Evolutionary conservation across 2,329 filamentous ascomycete species (phyloP), one percentile per base, ranked within the genome.

Genomic region (Aureobasidium uvarum): DNA sequence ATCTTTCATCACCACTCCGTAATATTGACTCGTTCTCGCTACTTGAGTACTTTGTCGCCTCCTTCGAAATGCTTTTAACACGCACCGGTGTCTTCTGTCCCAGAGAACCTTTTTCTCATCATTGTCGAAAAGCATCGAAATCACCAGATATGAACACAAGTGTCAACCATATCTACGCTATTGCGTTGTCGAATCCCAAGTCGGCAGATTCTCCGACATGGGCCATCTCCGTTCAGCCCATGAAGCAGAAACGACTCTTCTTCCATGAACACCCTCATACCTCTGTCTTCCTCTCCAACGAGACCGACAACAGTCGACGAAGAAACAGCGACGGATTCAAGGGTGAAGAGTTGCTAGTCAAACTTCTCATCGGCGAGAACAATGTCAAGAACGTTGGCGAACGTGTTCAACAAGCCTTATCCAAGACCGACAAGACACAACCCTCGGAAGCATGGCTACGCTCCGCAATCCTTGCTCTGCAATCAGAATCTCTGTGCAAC

Each of bases 141-240:
- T 33, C 46, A 43, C 36, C 23, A 54, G 60, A 52, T 0, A 45
- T 33, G 13, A 25, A 52, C 13, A 33, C 51, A 23, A 46, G 4
- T 16, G 36, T 43, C 25, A 63, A 63, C 11, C 50, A 63, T 46
- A 11, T 63, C n/a, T 63, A 63, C 46, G 60, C 60, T 2, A 54
- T 63, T 16, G 60, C 60, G 8, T 23, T 63, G 7, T 52, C 60
- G 20, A 45, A 63, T 5, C 36, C 46, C 25, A 28, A 31, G 14
- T 39, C 36, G 20, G 25, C 45, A 31, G 36, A 20, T 11, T 13
- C 25, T 3, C 60, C 60, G 4, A 63, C 36, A 8, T 63, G 60
- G 60, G 60, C 60, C 23, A 63, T 63, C 2, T 54, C 60, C 14
- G 48, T 63, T 6, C 60, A 63, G 23, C 60, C 60, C 23, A 52